phyloP scores from a whole-genome alignment of 805 yeast genomes.

The Ogataea nonfermentans region DNA sequence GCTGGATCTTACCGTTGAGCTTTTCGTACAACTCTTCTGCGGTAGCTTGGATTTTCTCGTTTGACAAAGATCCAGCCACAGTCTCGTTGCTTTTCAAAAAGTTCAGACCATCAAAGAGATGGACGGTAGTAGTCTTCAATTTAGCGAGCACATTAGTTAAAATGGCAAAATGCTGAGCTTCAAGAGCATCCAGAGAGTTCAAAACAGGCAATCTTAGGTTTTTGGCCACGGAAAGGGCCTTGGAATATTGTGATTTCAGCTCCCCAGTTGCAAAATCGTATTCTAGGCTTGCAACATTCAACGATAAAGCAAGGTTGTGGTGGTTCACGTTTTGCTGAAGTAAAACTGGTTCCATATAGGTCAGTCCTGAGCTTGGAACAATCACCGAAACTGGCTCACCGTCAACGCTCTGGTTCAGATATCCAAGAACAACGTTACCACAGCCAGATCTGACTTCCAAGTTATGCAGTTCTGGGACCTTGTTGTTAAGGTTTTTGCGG shows the following conservation, averaged over 20 bases:
- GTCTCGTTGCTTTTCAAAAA: slow-evolving; percentile 52
- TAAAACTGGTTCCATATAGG: slow-evolving; percentile 64
- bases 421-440: slow-evolving; percentile 75
- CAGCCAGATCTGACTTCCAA: slow-evolving; percentile 83
- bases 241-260: slow-evolving; percentile 61
- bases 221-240: slow-evolving; percentile 61
- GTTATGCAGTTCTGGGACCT: slow-evolving; percentile 59
- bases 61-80: slow-evolving; percentile 42
- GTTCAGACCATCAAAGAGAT: slow-evolving; percentile 79
- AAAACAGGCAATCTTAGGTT: slow-evolving; percentile 64
- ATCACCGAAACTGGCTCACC: slow-evolving; percentile 39
- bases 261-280: slow-evolving; percentile 53
- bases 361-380: slow-evolving; percentile 65
- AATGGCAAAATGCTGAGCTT: slow-evolving; percentile 65
- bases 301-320: slow-evolving; percentile 52
- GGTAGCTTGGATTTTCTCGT: slow-evolving; percentile 40
- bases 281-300: slow-evolving; percentile 76
- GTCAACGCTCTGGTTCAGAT: slow-evolving; percentile 35
- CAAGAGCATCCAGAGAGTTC: slow-evolving; percentile 59
- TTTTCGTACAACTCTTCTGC: slow-evolving; percentile 38
- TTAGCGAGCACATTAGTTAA: slow-evolving; percentile 64
- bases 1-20: slow-evolving; percentile 25
- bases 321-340: slow-evolving; percentile 33
- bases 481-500: slow-evolving; percentile 50
- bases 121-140: slow-evolving; percentile 61